Evolutionary conservation across 768 basidiomycete species (phyloP).

Genomic region (Lactarius indigo): DNA sequence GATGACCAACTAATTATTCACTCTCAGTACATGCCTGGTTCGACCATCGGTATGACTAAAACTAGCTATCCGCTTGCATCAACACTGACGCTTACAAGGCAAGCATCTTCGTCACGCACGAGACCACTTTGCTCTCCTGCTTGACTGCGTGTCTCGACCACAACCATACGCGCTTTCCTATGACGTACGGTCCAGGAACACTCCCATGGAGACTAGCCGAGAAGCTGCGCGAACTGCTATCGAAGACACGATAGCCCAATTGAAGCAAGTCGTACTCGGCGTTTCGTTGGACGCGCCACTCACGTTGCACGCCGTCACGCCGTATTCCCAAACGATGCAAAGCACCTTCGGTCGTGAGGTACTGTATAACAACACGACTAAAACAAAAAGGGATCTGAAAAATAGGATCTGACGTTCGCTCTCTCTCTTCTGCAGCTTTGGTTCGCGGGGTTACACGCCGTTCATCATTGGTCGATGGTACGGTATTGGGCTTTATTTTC

Average conservation of each 20-base stretch:
- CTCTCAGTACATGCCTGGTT: constrained; percentile 80
- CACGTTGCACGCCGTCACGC: constrained; percentile 77
- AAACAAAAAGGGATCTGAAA: not conserved
- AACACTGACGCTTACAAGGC: constrained; percentile 41
- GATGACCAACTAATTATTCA: constrained; percentile 66
- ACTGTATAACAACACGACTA: not conserved
- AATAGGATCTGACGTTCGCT: not conserved
- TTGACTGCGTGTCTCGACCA: constrained; percentile 48
- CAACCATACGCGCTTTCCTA: constrained; percentile 62
- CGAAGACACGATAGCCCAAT: constrained; percentile 48
- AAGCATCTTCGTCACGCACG: constrained; percentile 85
- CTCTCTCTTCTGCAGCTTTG: constrained; percentile 51
- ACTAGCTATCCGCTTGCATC: constrained; percentile 1
- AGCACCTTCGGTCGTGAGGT: constrained; percentile 86
- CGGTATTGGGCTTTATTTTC: constrained; percentile 23
- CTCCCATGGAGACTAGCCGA: constrained; percentile 76
- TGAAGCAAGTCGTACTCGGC: constrained; percentile 51
- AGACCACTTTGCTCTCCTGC: constrained; percentile 73
- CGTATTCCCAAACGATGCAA: constrained; percentile 67
- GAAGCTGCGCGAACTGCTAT: constrained; percentile 57
- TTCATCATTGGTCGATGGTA: constrained; percentile 92
- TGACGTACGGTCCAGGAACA: constrained; percentile 71
- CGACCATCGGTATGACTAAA: constrained; percentile 65
- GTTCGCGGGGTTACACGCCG: constrained; percentile 83
- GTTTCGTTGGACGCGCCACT: constrained; percentile 54